Evolutionary conservation across 331 rosid species (phyloP).

Genomic region (Quercus phellos): DNA sequence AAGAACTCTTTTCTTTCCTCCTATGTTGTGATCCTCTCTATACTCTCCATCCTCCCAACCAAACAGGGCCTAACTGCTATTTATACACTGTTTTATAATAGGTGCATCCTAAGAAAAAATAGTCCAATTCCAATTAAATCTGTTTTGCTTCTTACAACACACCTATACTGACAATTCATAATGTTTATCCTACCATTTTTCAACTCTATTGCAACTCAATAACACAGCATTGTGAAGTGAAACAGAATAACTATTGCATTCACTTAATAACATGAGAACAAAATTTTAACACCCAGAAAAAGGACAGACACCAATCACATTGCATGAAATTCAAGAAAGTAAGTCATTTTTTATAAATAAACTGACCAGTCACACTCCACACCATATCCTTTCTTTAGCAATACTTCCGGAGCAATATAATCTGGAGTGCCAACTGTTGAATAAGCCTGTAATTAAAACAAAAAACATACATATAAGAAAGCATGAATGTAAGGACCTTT

Average conservation of each 20-base stretch:
- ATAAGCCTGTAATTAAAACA: conserved; percentile 58
- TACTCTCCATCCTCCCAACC: too few relatives aligned
- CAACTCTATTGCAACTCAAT: background rate
- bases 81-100: background rate
- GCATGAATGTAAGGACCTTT: conserved; percentile 5
- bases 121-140: background rate
- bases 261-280: conserved; percentile 5
- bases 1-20: too few relatives aligned
- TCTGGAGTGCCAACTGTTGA: conserved; percentile 97
- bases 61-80: background rate
- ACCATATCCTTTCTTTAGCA: conserved; percentile 83
- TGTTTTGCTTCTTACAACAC: background rate
- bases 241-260: background rate
- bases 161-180: background rate
- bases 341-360: background rate
- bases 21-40: too few relatives aligned
- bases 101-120: background rate
- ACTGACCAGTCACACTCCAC: conserved; percentile 90
- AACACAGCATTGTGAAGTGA: background rate
- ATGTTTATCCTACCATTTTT: background rate
- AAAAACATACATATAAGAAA: conserved; percentile 20
- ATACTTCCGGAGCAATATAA: conserved; percentile 91
- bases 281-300: background rate
- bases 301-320: conserved; percentile 3
- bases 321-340: conserved; percentile 5